Evolutionary conservation across 148 eudicot species (phyloP).

Genomic region (Heliamphora exappendiculata): DNA sequence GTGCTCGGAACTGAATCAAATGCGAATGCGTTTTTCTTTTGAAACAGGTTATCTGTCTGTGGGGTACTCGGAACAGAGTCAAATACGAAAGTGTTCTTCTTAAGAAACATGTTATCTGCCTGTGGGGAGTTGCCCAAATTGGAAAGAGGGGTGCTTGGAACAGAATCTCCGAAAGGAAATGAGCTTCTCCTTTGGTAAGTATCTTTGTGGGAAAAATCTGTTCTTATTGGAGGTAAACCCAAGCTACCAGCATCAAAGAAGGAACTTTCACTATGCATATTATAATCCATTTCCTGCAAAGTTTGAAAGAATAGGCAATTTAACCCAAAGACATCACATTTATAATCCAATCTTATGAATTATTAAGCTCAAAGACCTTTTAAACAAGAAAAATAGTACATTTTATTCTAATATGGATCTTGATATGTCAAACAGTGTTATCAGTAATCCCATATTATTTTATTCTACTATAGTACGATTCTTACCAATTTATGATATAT

Average conservation of each 20-base stretch:
- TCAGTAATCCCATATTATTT: neutral
- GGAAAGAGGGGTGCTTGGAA: constrained; percentile 34
- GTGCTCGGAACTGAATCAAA: constrained; percentile 67
- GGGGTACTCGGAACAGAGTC: constrained; percentile 36
- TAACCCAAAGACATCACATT: neutral
- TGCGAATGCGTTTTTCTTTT: constrained; percentile 27
- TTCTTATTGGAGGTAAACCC: constrained; percentile 81
- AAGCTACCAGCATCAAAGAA: constrained; percentile 68
- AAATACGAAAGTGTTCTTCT: constrained; percentile 31
- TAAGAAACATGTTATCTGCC: constrained; percentile 32
- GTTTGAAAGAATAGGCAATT: constrained; percentile 5
- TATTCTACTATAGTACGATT: neutral
- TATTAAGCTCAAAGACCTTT: neutral
- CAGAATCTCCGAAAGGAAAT: constrained; percentile 30
- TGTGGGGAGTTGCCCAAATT: no score
- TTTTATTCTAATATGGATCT: neutral
- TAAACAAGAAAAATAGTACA: neutral
- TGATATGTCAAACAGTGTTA: neutral
- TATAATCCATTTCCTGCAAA: constrained; percentile 47
- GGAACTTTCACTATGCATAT: constrained; percentile 38
- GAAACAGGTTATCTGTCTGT: constrained; percentile 23
- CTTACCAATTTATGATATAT: neutral
- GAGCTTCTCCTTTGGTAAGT: constrained; percentile 29
- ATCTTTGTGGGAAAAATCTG: constrained; percentile 25
- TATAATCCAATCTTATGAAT: neutral